Evolutionary conservation across 2,329 filamentous ascomycete genomes (phyloP).

Genomic region (Epichloe sp.): DNA sequence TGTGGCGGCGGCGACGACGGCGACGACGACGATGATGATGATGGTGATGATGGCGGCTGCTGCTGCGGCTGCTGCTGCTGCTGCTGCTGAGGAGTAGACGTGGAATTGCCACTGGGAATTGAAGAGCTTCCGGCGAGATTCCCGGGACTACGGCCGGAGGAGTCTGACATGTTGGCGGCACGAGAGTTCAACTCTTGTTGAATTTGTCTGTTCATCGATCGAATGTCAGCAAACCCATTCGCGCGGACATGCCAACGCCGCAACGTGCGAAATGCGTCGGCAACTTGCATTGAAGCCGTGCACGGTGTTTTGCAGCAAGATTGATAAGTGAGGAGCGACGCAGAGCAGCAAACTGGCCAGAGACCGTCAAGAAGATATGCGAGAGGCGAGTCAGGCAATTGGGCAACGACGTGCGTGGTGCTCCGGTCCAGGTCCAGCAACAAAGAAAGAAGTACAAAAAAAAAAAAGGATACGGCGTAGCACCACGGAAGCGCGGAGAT

Average conservation of each 20-base stretch:
- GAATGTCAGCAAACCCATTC: constrained; percentile 19
- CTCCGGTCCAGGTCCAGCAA: neutral
- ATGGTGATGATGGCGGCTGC: neutral
- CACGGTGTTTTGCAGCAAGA: neutral
- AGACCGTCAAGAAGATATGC: neutral
- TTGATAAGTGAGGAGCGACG: neutral
- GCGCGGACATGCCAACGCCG: neutral
- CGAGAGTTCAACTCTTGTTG: neutral
- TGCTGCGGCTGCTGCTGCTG: neutral
- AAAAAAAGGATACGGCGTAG: neutral
- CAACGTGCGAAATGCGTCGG: neutral
- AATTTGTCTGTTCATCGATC: constrained; percentile 17
- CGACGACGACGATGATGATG: neutral
- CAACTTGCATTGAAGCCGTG: neutral
- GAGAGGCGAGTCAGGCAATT: neutral
- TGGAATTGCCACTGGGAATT: neutral
- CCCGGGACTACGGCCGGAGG: neutral
- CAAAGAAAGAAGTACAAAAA: neutral
- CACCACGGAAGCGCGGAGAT: neutral
- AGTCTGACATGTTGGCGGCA: constrained; percentile 4
- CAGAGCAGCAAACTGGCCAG: neutral
- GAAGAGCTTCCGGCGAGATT: constrained; percentile 14
- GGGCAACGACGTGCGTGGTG: neutral
- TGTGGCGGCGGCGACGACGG: neutral
- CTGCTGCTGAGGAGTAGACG: neutral